Evolutionary conservation across 352 stramenopile genomes (phyloP).

Genomic region (Elongisporangium senticosum): DNA sequence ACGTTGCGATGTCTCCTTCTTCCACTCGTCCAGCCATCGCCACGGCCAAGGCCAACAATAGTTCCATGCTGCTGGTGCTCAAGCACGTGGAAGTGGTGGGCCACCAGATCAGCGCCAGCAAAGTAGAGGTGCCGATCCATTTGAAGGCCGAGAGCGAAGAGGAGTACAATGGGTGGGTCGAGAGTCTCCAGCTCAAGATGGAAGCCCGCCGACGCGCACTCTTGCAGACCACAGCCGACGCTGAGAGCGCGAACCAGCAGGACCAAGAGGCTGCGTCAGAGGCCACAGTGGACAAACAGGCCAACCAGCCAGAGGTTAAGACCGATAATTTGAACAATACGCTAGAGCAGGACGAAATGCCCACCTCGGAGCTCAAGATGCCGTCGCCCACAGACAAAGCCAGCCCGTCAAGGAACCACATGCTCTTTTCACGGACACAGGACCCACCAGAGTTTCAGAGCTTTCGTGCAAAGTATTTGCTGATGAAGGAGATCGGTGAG

Average conservation of each 20-base stretch:
- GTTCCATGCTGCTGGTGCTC: conserved; percentile 35
- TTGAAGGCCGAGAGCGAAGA: conserved; percentile 42
- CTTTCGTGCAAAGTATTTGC: conserved; percentile 57
- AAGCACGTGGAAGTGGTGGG: conserved; percentile 40
- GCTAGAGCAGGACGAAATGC: not conserved
- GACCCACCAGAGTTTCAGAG: conserved; percentile 42
- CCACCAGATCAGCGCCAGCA: conserved; percentile 23
- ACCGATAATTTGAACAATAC: not conserved
- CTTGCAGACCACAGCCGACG: not conserved
- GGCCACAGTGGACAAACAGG: not conserved
- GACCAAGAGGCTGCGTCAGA: not conserved
- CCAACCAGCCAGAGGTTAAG: not conserved
- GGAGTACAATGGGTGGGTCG: conserved; percentile 40
- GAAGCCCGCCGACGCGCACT: conserved; percentile 35
- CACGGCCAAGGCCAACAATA: conserved; percentile 14
- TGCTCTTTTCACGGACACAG: conserved; percentile 18
- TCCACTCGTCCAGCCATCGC: not conserved
- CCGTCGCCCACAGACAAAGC: not conserved
- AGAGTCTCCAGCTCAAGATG: conserved; percentile 48
- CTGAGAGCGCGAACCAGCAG: conserved; percentile 1
- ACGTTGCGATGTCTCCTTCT: conserved; percentile 2
- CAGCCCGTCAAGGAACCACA: not conserved
- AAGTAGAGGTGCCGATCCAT: conserved; percentile 40
- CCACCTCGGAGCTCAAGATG: not conserved
- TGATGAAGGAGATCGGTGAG: conserved; percentile 82